Evolutionary conservation across 345 rosid species (phyloP), one percentile per base, ranked within the genome.

Genomic region (Populus davidiana): DNA sequence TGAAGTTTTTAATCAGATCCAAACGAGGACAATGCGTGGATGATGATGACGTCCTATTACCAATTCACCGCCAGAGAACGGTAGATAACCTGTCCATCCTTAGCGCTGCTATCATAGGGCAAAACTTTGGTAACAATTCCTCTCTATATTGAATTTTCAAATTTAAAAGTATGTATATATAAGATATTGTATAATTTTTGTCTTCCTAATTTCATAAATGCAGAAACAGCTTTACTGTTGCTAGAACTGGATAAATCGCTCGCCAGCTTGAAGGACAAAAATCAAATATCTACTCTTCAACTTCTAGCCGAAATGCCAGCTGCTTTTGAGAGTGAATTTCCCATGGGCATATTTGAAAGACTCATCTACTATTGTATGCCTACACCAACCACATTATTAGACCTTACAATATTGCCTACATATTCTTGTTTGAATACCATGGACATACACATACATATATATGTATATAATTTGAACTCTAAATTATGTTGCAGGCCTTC

Each of bases 161-260:
- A 27, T 25, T 1, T 47, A 47, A 47, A 47, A 12, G 0, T 47
- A 47, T 12, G 0, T 5, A 47, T 47, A 47, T 0, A 3, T 47
- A 47, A 43, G 10, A 7, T 31, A 10, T 29, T 8, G 13, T 6
- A 18, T 29, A 29, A n/a, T 31, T 71, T 35, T 8, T 38, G 36
- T 1, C 16, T 29, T 50, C 47, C 47, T 43, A 43, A 43, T 43
- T 11, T 11, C 47, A 43, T 43, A 1, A 17, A 29, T 33, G 12
- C 77, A 82, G 82, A 78, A 2, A 69, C 79, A 44, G 86, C 83
- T 63, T 23, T 80, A 13, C 64, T 70, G 78, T 61, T 83, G 23
- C 67, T 73, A 31, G n/a, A 41, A 7, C 20, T 67, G 25, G 41
- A 73, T 27, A 36, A 5, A 43, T 23, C 49, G 5, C 73, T 83